Evolutionary conservation across 2,329 filamentous ascomycete genomes (phyloP).

Genomic region (Chrysoporthe puriensis): DNA sequence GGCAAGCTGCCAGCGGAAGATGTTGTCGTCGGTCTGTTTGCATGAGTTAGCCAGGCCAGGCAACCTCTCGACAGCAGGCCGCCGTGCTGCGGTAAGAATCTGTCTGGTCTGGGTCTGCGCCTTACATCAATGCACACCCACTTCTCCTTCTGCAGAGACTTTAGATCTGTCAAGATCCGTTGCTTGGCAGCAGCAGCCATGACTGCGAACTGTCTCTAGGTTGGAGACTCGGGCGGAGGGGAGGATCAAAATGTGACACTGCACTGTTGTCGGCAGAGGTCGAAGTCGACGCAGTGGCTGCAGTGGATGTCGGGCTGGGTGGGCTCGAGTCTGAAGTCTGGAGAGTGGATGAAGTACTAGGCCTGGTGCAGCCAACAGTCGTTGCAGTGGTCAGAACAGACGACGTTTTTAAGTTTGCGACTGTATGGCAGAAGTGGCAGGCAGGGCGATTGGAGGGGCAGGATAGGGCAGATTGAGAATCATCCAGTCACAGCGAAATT

Average conservation of each 20-base stretch:
- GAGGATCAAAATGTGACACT: neutral
- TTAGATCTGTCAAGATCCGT: conserved; percentile 87
- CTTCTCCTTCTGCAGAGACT: conserved; percentile 80
- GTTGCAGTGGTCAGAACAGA: neutral
- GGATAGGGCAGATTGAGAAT: neutral
- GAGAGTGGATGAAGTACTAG: neutral
- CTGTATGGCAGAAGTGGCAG: neutral
- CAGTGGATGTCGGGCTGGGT: neutral
- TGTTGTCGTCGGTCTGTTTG: conserved; percentile 72
- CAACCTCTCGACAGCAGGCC: neutral
- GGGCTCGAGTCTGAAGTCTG: too few relatives aligned
- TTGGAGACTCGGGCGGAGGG: neutral
- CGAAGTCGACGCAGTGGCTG: neutral
- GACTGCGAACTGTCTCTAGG: conserved; percentile 28
- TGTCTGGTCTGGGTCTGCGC: neutral
- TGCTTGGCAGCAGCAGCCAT: conserved; percentile 64
- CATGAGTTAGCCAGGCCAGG: conserved; percentile 22
- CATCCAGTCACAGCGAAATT: neutral
- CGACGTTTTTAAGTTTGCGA: neutral
- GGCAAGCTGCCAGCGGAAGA: conserved; percentile 85
- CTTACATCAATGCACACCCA: conserved; percentile 89
- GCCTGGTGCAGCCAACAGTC: neutral
- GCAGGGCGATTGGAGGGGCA: neutral
- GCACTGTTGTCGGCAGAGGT: neutral
- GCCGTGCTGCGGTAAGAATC: conserved; percentile 11